Conservation (phyloP, 2,329 filamentous ascomycete genomes). For the Cytospora chrysosperma region DNA sequence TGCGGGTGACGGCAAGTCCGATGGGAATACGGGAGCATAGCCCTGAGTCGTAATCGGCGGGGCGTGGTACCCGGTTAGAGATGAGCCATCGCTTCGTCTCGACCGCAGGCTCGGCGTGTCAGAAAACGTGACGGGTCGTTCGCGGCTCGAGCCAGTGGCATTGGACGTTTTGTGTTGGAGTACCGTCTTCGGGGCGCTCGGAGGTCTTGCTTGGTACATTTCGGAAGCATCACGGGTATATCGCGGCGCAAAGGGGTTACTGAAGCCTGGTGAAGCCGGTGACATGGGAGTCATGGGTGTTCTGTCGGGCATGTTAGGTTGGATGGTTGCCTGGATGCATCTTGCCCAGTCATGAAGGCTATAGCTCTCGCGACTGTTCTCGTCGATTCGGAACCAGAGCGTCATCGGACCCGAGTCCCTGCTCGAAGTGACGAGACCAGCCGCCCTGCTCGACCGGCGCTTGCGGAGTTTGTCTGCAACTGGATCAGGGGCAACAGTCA, state of each 20-base stretch:
- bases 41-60: constrained; percentile 43
- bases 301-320: constrained; percentile 41
- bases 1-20: constrained; percentile 57
- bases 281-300: constrained; percentile 50
- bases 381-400: constrained; percentile 56
- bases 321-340: constrained; percentile 47
- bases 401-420: constrained; percentile 50
- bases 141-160: constrained; percentile 48
- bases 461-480: constrained; percentile 60
- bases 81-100: constrained; percentile 61
- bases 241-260: constrained; percentile 50
- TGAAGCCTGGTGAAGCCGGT: constrained; percentile 53
- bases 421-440: constrained; percentile 49
- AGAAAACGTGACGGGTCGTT: constrained; percentile 53
- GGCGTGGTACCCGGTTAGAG: constrained; percentile 48
- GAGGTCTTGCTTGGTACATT: constrained; percentile 40
- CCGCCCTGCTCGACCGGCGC: constrained; percentile 62
- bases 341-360: constrained; percentile 59
- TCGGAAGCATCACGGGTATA: constrained; percentile 41
- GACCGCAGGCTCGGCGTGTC: constrained; percentile 62
- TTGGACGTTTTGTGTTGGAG: constrained; percentile 50
- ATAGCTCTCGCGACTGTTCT: constrained; percentile 48
- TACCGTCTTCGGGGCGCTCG: constrained; percentile 41
- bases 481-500: constrained; percentile 53
- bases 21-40: constrained; percentile 52